Evolutionary conservation across 129 eudicot species (phyloP).

Genomic region (Sambucus nigra): DNA sequence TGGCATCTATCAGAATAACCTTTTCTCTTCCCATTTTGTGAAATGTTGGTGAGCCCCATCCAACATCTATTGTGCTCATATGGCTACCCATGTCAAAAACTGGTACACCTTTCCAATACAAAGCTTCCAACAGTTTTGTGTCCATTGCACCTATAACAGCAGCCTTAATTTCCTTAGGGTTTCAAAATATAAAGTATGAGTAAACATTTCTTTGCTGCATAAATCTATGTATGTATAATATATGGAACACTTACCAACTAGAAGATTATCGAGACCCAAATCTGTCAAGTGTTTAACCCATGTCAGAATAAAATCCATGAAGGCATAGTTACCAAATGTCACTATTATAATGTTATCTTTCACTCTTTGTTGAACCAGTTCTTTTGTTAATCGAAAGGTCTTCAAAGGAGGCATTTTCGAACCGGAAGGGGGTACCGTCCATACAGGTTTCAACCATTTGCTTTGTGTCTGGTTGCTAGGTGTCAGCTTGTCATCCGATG

Average conservation of each 20-base stretch:
- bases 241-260: conserved; percentile 57
- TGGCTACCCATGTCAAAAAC: conserved; percentile 99
- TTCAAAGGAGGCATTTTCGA: conserved; percentile 71
- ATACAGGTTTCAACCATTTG: conserved; percentile 30
- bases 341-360: conserved; percentile 73
- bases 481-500: conserved; percentile 18
- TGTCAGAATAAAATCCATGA: conserved; percentile 93
- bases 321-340: conserved; percentile 93
- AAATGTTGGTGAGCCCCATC: conserved; percentile 92
- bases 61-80: conserved; percentile 94
- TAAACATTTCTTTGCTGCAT: background rate
- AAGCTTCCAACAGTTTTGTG: conserved; percentile 85
- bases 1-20: conserved; percentile 72
- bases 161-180: background rate
- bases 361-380: conserved; percentile 71
- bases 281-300: conserved; percentile 97
- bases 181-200: background rate
- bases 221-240: background rate
- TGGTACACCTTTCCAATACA: conserved; percentile 94
- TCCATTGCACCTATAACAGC: conserved; percentile 83
- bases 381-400: conserved; percentile 65
- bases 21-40: conserved; percentile 99
- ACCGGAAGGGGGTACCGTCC: conserved; percentile 58
- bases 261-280: conserved; percentile 73
- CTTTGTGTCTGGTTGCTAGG: conserved; percentile 20